Evolutionary conservation across 495 filamentous ascomycete genomes (phyloP).

Genomic region (Talaromyces thailandensis): DNA sequence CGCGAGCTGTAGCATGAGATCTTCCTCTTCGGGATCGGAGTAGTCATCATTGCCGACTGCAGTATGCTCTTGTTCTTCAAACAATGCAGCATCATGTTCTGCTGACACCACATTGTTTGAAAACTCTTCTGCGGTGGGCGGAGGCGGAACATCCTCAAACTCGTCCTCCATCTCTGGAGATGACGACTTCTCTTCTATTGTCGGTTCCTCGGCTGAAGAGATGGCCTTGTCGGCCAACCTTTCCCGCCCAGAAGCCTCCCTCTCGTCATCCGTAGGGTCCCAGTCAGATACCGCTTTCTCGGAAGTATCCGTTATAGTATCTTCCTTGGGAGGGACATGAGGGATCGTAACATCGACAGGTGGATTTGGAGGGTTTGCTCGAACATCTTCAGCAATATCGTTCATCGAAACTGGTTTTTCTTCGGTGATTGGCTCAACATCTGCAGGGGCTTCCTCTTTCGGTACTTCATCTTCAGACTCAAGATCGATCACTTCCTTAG

Average conservation of each 20-base stretch:
- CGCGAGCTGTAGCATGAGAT: constrained; percentile 74
- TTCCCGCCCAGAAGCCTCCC: not conserved
- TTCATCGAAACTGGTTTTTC: constrained; percentile 20
- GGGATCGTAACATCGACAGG: not conserved
- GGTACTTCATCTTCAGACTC: constrained; percentile 23
- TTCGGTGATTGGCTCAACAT: constrained; percentile 16
- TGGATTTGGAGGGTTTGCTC: constrained; percentile 22
- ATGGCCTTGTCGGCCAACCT: constrained; percentile 1
- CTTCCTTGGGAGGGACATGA: constrained; percentile 4
- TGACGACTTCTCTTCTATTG: constrained; percentile 23
- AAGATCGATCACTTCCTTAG: constrained; percentile 34
- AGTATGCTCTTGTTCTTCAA: constrained; percentile 14
- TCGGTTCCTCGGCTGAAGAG: constrained; percentile 4
- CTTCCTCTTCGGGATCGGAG: constrained; percentile 86
- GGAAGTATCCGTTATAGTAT: constrained; percentile 10
- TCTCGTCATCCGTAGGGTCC: constrained; percentile 10
- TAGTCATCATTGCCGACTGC: constrained; percentile 38
- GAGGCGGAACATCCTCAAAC: not conserved
- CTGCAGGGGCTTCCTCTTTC: constrained; percentile 43
- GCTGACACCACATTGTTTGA: not conserved
- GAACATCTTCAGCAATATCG: constrained; percentile 28
- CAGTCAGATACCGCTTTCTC: constrained; percentile 12
- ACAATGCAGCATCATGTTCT: constrained; percentile 19
- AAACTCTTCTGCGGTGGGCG: not conserved
- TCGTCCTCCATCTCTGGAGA: constrained; percentile 31